These are phyloP conservation scores for Rhazya stricta DNA, from an alignment of 257 asterid genomes.

Conservation along the genomic window DNA sequence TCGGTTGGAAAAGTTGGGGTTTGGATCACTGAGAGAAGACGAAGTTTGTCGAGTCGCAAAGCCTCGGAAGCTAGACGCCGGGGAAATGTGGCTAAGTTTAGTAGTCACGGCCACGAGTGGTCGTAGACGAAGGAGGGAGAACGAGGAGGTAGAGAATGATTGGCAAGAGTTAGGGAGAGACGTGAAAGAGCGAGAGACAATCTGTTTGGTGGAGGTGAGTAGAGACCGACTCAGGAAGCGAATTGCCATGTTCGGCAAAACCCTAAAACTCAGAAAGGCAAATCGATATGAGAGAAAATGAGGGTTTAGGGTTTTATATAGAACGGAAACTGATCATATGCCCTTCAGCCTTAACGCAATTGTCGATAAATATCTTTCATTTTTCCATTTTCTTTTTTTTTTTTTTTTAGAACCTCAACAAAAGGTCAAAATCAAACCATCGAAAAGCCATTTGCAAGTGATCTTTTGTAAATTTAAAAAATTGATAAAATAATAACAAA, in stretches of 20 bases:
- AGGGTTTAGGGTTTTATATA: conserved; percentile 20
- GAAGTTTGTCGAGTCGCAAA: conserved; percentile 58
- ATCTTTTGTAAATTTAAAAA: no score
- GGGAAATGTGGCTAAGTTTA: conserved; percentile 24
- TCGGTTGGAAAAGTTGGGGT: conserved; percentile 87
- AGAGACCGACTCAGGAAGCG: conserved; percentile 50
- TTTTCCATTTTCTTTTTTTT: not conserved
- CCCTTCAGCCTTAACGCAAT: not conserved
- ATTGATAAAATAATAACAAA: no score
- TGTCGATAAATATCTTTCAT: not conserved
- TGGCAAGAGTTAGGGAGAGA: conserved; percentile 26
- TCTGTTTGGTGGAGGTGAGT: conserved; percentile 33
- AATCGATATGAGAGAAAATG: not conserved
- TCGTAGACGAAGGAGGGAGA: conserved; percentile 51
- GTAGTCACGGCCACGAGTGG: conserved; percentile 46
- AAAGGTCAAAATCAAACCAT: not conserved
- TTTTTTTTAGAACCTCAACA: not conserved
- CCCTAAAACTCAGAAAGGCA: conserved; percentile 16
- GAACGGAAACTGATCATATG: conserved; percentile 2
- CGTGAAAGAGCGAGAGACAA: conserved; percentile 38
- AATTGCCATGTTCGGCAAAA: conserved; percentile 60
- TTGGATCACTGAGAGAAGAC: conserved; percentile 74
- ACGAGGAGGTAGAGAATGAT: conserved; percentile 20
- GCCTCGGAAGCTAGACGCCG: conserved; percentile 42
- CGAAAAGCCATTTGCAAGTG: not conserved